These are phyloP conservation scores for Graphiopsis chlorocephala DNA, from an alignment of 2,329 filamentous ascomycete species.

Conservation along the genomic window DNA sequence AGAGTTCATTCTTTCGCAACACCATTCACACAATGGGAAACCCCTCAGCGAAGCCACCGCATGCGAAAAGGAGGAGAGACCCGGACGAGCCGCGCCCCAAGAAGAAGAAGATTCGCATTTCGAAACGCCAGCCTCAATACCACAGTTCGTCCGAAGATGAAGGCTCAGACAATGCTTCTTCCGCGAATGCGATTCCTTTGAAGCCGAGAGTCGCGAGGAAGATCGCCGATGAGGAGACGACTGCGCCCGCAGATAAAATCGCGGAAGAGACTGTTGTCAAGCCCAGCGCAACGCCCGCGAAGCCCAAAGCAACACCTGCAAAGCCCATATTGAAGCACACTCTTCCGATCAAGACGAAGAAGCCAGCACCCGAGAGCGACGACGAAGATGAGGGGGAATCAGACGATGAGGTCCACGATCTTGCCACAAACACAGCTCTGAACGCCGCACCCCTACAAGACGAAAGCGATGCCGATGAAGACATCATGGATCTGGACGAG, in stretches of 20 bases:
- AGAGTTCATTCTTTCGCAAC: background rate
- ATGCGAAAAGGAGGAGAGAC: constrained; percentile 40
- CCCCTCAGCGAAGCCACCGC: constrained; percentile 17
- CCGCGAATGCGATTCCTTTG: constrained; percentile 24
- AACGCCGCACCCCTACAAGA: constrained; percentile 16
- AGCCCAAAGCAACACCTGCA: constrained; percentile 19
- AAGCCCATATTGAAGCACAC: constrained; percentile 23
- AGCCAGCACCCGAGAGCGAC: constrained; percentile 6
- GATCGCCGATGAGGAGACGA: constrained; percentile 17
- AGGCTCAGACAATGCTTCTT: constrained; percentile 33
- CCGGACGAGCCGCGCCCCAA: constrained; percentile 58
- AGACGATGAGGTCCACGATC: constrained; percentile 45
- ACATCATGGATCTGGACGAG: constrained; percentile 21
- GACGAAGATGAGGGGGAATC: constrained; percentile 37
- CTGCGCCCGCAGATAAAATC: constrained; percentile 4
- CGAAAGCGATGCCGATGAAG: constrained; percentile 25
- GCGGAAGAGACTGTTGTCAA: constrained; percentile 17
- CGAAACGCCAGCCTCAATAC: constrained; percentile 61
- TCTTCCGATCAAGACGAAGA: constrained; percentile 9
- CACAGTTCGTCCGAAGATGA: constrained; percentile 62
- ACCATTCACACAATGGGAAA: constrained; percentile 21
- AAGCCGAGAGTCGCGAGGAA: constrained; percentile 22
- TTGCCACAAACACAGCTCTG: constrained; percentile 32
- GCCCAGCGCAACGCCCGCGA: constrained; percentile 9
- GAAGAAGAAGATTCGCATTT: constrained; percentile 54